Percentiles rank a stretch among this genome's conserved stretches.
phyloP scores from a whole-genome alignment of 805 yeast genomes.

The Saccharomycopsis schoenii region DNA sequence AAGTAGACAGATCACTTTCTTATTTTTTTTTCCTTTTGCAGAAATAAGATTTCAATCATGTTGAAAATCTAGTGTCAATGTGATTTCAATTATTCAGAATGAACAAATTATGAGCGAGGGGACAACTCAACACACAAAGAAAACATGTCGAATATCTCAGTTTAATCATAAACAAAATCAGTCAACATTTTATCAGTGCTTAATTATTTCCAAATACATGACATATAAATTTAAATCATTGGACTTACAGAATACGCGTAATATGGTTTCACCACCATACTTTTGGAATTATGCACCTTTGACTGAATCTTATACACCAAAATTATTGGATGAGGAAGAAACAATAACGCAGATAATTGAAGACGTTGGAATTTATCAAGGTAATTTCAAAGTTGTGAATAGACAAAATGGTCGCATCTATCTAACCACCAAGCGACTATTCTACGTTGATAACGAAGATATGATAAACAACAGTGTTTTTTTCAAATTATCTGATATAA shows the following conservation, averaged over 20 bases:
- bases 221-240: too few relatives aligned
- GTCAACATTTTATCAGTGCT: too few relatives aligned
- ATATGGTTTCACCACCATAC: slow-evolving; percentile 1
- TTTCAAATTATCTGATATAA: slow-evolving; percentile 28
- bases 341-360: slow-evolving; percentile 5
- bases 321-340: slow-evolving; percentile 7
- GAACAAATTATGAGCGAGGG: background rate
- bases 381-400: slow-evolving; percentile 48
- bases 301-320: slow-evolving; percentile 12
- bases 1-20: too few relatives aligned
- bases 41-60: too few relatives aligned
- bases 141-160: background rate
- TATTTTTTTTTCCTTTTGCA: too few relatives aligned
- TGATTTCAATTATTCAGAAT: too few relatives aligned
- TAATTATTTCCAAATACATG: too few relatives aligned
- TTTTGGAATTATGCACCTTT: slow-evolving; percentile 12
- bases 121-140: background rate
- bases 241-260: background rate
- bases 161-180: too few relatives aligned
- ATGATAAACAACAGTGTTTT: slow-evolving; percentile 37
- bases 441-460: slow-evolving; percentile 52
- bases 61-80: too few relatives aligned
- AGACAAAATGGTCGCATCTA: slow-evolving; percentile 73
- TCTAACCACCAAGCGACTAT: slow-evolving; percentile 61
- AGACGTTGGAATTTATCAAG: slow-evolving; percentile 66